Evolutionary conservation across 768 basidiomycete genomes (phyloP).

Genomic region (Kwoniella heveanensis): DNA sequence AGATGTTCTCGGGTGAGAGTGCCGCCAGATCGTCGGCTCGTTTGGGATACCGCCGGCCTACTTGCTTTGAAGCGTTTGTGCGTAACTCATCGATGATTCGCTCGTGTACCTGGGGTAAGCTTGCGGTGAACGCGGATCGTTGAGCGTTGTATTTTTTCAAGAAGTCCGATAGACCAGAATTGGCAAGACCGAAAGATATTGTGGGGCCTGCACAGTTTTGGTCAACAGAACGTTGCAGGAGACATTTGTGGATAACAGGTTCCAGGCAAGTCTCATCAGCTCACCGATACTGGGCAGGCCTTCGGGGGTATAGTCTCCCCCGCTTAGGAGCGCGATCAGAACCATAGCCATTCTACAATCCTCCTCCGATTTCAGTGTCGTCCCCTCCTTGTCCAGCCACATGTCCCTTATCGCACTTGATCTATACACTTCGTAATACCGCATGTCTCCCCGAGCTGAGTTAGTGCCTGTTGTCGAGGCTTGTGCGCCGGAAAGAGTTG

Average conservation of each 20-base stretch:
- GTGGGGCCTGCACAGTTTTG: slow-evolving; percentile 55
- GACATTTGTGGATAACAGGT: too few relatives aligned
- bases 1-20: slow-evolving; percentile 70
- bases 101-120: slow-evolving; percentile 12
- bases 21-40: slow-evolving; percentile 71
- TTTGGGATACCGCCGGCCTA: slow-evolving; percentile 59
- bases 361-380: slow-evolving; percentile 58
- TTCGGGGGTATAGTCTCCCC: slow-evolving; percentile 81
- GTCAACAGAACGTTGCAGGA: too few relatives aligned
- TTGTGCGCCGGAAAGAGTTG: slow-evolving; percentile 41
- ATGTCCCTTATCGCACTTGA: slow-evolving; percentile 65
- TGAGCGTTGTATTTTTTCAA: slow-evolving; percentile 27
- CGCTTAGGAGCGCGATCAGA: slow-evolving; percentile 79
- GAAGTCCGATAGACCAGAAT: slow-evolving; percentile 71
- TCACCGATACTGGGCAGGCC: slow-evolving; percentile 49
- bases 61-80: slow-evolving; percentile 67
- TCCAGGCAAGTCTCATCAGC: too few relatives aligned
- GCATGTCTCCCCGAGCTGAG: slow-evolving; percentile 28
- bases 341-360: slow-evolving; percentile 69
- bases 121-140: slow-evolving; percentile 15
- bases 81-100: slow-evolving; percentile 42
- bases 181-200: slow-evolving; percentile 75
- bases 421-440: slow-evolving; percentile 54
- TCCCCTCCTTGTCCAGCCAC: slow-evolving; percentile 68
- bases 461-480: slow-evolving; percentile 63